phyloP scores from a whole-genome alignment of 176 grass and related monocot genomes.

The Pontederia crassipes region DNA sequence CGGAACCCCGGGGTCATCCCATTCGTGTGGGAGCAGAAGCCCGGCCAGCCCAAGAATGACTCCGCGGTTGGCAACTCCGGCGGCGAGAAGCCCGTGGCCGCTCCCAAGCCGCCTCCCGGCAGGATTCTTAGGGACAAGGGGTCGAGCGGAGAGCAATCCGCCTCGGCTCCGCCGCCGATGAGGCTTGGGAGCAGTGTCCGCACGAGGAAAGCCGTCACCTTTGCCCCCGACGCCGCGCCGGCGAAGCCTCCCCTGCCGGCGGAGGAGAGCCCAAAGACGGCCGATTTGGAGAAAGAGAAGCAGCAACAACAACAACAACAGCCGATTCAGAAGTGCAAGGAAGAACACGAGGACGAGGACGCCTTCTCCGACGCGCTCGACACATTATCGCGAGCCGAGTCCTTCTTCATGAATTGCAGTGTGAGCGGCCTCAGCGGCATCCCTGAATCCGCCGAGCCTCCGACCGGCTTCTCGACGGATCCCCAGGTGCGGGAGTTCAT shows the following conservation, averaged over 20 bases:
- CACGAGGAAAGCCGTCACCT: conserved; percentile 8
- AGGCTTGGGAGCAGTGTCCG: conserved; percentile 8
- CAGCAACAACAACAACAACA: conserved; percentile 4
- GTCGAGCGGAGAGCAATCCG: not conserved
- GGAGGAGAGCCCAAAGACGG: not conserved
- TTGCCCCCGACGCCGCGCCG: not conserved
- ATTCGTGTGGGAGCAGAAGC: conserved; percentile 79
- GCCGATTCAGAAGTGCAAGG: conserved; percentile 4
- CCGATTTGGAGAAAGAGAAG: conserved; percentile 5
- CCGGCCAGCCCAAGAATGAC: conserved; percentile 71
- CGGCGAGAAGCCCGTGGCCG: not conserved
- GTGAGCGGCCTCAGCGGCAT: conserved; percentile 78
- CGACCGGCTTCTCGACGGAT: conserved; percentile 6
- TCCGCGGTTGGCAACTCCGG: conserved; percentile 18
- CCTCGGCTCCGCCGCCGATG: not conserved
- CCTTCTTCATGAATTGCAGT: conserved; percentile 90
- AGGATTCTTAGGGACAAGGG: not conserved
- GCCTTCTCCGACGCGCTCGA: conserved; percentile 88
- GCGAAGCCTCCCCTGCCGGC: not conserved
- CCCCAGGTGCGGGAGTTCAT: conserved; percentile 47
- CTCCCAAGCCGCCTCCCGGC: conserved; percentile 18
- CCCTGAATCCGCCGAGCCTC: conserved; percentile 1
- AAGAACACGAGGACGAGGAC: conserved; percentile 50
- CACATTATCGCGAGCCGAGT: conserved; percentile 63
- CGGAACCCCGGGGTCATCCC: conserved; percentile 63